These are phyloP conservation scores for Helicocarpus griseus DNA, from an alignment of 2,329 filamentous ascomycete species.

Conservation along the genomic window DNA sequence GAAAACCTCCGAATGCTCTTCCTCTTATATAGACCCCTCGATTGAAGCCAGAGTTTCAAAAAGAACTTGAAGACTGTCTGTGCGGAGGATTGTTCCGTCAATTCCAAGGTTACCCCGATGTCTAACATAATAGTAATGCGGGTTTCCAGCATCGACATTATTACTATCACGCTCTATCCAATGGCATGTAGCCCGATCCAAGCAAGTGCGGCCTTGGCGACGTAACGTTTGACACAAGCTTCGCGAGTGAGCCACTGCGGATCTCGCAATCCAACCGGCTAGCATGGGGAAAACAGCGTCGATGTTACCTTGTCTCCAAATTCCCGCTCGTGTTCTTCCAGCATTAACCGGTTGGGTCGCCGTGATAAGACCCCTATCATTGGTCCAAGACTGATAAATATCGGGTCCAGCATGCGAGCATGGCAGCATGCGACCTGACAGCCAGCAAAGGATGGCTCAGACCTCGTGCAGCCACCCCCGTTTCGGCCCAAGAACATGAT, in stretches of 20 bases:
- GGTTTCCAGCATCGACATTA: too few species aligned
- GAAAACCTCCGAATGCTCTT: background rate
- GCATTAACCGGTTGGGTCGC: background rate
- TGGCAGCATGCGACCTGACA: too few species aligned
- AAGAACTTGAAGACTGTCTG: too few species aligned
- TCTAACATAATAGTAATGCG: too few species aligned
- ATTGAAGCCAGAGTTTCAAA: too few species aligned
- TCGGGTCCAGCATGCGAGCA: background rate
- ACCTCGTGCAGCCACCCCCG: background rate
- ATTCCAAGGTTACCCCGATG: too few species aligned
- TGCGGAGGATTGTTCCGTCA: too few species aligned
- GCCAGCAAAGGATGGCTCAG: background rate
- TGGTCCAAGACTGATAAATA: background rate
- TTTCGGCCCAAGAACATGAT: background rate
- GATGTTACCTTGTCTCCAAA: slow-evolving; percentile 2
- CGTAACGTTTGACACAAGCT: slow-evolving; percentile 2
- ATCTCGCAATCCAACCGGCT: background rate
- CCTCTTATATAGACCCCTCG: too few species aligned
- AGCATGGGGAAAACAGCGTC: background rate
- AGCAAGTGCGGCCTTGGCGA: background rate
- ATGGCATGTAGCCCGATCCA: background rate
- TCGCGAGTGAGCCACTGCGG: background rate
- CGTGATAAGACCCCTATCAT: background rate
- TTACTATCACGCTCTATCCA: background rate
- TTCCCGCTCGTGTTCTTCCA: background rate